A percentile compares a stretch with the other conserved stretches of the same genome.
phyloP scores from a whole-genome alignment of 2,329 filamentous ascomycete species.

The Xylariaceae sp. region DNA sequence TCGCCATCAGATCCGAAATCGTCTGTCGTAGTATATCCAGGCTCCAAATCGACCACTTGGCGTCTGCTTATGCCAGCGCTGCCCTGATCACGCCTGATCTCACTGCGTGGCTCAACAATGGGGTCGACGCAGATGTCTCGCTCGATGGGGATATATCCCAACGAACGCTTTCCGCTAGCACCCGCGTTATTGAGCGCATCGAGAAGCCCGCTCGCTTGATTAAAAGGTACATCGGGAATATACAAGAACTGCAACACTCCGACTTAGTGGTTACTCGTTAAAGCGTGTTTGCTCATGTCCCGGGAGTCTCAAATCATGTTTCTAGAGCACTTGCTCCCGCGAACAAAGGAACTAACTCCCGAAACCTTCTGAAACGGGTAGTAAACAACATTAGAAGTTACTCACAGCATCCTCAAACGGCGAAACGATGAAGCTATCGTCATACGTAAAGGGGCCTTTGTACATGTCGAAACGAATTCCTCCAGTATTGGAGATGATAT shows the following conservation, averaged over 20 bases:
- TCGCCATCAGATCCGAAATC: slow-evolving; percentile 55
- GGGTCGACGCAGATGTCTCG: slow-evolving; percentile 48
- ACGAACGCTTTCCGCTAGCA: slow-evolving; percentile 32
- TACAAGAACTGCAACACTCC: slow-evolving; percentile 39
- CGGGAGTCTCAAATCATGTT: too few relatives aligned
- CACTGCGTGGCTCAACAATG: slow-evolving; percentile 21
- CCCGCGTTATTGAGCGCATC: slow-evolving; percentile 41
- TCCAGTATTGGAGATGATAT: slow-evolving; percentile 59
- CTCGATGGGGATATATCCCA: slow-evolving; percentile 34
- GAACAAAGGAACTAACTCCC: too few relatives aligned
- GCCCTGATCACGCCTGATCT: slow-evolving; percentile 18
- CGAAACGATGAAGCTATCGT: slow-evolving; percentile 50
- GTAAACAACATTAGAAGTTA: too few relatives aligned
- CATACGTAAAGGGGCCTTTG: slow-evolving; percentile 58
- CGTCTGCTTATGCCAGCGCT: slow-evolving; percentile 41
- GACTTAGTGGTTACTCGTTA: too few relatives aligned
- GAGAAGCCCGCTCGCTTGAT: slow-evolving; percentile 36
- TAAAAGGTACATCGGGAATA: slow-evolving; percentile 49
- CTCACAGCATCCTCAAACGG: slow-evolving; percentile 45
- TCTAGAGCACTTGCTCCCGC: too few relatives aligned
- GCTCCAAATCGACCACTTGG: slow-evolving; percentile 41
- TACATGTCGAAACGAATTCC: slow-evolving; percentile 59
- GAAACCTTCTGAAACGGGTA: too few relatives aligned
- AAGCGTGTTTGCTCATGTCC: too few relatives aligned
- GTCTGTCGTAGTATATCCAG: slow-evolving; percentile 53